Percentiles rank a stretch among this genome's conserved stretches.
Conservation (phyloP, 805 yeast genomes). For the Debaryomyces tyrocola region DNA sequence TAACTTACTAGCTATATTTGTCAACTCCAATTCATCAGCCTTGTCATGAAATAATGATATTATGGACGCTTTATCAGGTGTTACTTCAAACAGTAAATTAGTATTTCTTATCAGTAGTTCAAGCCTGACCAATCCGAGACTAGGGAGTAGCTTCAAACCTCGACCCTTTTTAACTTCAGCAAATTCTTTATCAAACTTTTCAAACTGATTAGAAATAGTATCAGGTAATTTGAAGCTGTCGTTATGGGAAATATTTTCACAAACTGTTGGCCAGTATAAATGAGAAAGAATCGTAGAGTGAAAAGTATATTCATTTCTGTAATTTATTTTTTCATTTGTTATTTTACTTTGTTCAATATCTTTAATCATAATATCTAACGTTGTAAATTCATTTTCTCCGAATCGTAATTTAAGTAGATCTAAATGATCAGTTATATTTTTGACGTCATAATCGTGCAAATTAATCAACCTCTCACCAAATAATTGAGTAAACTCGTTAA, state of each 20-base stretch:
- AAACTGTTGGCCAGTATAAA: conserved; percentile 75
- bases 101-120: conserved; percentile 51
- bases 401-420: conserved; percentile 60
- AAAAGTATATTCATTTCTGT: conserved; percentile 19
- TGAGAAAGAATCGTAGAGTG: conserved; percentile 70
- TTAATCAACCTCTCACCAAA: conserved; percentile 59
- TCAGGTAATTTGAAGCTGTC: conserved; percentile 52
- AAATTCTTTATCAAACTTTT: conserved; percentile 46
- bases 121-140: conserved; percentile 61
- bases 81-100: conserved; percentile 43
- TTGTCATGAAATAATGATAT: conserved; percentile 47
- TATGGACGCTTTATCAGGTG: conserved; percentile 71
- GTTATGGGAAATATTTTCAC: conserved; percentile 20
- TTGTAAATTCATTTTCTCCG: conserved; percentile 64
- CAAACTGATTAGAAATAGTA: conserved; percentile 39
- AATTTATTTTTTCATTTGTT: conserved; percentile 41
- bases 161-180: conserved; percentile 54
- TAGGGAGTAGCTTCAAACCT: conserved; percentile 53
- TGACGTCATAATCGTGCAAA: conserved; percentile 38
- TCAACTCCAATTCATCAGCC: conserved; percentile 30
- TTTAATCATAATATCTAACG: conserved; percentile 79
- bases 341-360: conserved; percentile 62
- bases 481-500: conserved; percentile 60
- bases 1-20: conserved; percentile 32
- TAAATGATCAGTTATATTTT: conserved; percentile 43